Percentiles rank a stretch among this genome's conserved stretches.
Conservation (phyloP, 2,329 filamentous ascomycete genomes). For the Cladosporium sp. region DNA sequence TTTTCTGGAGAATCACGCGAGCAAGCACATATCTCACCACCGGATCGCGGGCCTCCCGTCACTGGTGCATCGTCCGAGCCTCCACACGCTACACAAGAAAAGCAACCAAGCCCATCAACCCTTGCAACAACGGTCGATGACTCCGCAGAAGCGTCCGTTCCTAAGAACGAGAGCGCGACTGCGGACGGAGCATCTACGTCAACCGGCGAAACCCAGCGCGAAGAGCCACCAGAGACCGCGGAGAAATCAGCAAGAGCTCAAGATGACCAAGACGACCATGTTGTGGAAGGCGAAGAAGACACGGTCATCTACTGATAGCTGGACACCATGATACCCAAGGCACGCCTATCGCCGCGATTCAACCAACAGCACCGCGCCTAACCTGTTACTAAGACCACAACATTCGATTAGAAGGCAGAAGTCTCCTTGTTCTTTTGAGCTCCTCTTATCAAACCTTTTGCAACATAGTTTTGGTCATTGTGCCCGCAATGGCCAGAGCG, state of each 20-base stretch:
- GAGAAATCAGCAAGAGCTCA: not conserved
- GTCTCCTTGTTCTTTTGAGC: no score
- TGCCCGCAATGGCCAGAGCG: not conserved
- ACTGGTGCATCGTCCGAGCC: no score
- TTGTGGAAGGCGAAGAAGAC: constrained; percentile 81
- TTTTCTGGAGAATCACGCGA: not conserved
- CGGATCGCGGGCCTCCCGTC: no score
- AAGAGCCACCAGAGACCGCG: constrained; percentile 13
- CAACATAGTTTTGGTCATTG: no score
- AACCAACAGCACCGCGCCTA: no score
- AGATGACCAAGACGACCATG: constrained; percentile 56
- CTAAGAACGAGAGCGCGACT: constrained; percentile 24
- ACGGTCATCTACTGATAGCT: constrained; percentile 73
- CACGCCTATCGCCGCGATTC: no score
- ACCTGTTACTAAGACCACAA: not conserved
- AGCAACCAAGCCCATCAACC: no score
- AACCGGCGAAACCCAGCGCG: constrained; percentile 14
- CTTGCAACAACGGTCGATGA: not conserved
- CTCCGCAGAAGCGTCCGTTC: not conserved
- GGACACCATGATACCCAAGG: no score
- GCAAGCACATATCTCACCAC: not conserved
- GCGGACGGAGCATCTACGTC: constrained; percentile 17
- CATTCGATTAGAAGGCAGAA: not conserved
- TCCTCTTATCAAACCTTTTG: no score
- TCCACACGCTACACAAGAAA: no score